phyloP scores from a whole-genome alignment of 768 basidiomycete genomes.

The Leccinum fibrillosum region DNA sequence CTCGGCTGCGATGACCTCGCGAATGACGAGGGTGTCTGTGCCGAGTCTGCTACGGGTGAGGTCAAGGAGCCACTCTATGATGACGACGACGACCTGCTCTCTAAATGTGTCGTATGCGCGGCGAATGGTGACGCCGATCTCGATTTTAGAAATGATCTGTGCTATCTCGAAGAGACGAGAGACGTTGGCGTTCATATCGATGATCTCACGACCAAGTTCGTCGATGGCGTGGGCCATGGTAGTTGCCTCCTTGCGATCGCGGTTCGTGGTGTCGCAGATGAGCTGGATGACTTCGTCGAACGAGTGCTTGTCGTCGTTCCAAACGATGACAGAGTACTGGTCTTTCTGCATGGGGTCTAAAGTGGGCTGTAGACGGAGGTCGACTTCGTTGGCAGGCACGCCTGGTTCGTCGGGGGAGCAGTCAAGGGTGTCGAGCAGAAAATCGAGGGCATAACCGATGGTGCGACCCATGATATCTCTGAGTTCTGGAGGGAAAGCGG shows the following conservation, averaged over 20 bases:
- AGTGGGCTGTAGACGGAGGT: conserved; percentile 69
- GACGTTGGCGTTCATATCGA: conserved; percentile 63
- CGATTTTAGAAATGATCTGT: conserved; percentile 78
- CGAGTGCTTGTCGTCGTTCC: conserved; percentile 98
- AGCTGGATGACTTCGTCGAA: conserved; percentile 83
- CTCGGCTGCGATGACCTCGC: conserved; percentile 71
- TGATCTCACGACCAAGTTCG: conserved; percentile 75
- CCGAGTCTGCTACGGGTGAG: conserved; percentile 71
- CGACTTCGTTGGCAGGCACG: conserved; percentile 64
- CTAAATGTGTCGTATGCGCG: conserved; percentile 84
- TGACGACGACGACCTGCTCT: conserved; percentile 78
- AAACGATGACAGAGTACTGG: conserved; percentile 78
- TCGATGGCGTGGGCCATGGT: conserved; percentile 63
- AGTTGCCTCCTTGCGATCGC: conserved; percentile 54
- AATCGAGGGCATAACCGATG: conserved; percentile 76
- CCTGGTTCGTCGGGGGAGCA: conserved; percentile 75
- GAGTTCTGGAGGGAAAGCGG: conserved; percentile 58
- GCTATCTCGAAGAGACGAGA: conserved; percentile 70
- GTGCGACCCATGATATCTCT: conserved; percentile 73
- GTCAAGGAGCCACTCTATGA: conserved; percentile 85
- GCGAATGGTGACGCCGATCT: conserved; percentile 87
- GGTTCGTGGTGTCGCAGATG: conserved; percentile 51
- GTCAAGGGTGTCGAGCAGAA: conserved; percentile 78
- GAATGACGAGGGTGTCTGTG: conserved; percentile 60
- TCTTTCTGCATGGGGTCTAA: conserved; percentile 79